Conservation (phyloP, 2,329 filamentous ascomycete genomes). For the Fusarium beomiforme region DNA sequence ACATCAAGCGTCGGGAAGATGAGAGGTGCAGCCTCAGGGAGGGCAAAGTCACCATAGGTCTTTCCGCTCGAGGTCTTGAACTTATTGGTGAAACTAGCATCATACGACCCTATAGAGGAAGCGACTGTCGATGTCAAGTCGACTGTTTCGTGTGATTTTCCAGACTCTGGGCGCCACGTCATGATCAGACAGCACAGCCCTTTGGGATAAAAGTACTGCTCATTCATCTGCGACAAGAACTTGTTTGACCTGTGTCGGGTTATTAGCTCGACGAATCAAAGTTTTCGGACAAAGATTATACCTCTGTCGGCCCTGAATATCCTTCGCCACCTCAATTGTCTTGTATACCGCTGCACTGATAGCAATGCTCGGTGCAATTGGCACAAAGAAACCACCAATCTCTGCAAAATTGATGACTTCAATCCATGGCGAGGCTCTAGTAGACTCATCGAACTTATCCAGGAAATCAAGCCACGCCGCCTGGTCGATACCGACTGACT, state of each 20-base stretch:
- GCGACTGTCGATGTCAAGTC: conserved; percentile 22
- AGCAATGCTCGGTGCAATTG: conserved; percentile 9
- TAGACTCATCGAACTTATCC: conserved; percentile 13
- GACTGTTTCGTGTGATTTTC: conserved; percentile 30
- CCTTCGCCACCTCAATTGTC: conserved; percentile 1
- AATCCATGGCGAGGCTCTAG: conserved; percentile 3
- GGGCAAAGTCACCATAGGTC: conserved; percentile 46
- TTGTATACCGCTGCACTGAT: conserved; percentile 5
- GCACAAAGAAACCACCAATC: conserved; percentile 7
- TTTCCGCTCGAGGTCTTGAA: conserved; percentile 18
- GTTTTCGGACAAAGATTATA: fast-evolving
- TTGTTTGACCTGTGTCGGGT: background rate
- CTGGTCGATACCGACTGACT: background rate
- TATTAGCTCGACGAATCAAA: background rate
- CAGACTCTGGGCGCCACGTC: conserved; percentile 58
- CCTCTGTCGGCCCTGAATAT: conserved; percentile 10
- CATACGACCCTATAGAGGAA: background rate
- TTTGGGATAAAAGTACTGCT: conserved; percentile 63
- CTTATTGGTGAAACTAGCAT: background rate
- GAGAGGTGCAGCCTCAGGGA: conserved; percentile 58
- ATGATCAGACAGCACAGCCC: conserved; percentile 63
- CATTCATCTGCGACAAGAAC: conserved; percentile 6
- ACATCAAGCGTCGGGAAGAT: conserved; percentile 10
- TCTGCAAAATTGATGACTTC: conserved; percentile 15
- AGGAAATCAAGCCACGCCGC: conserved; percentile 14